Evolutionary conservation across 2,329 filamentous ascomycete species (phyloP).

Genomic region (Penicillium sp.): DNA sequence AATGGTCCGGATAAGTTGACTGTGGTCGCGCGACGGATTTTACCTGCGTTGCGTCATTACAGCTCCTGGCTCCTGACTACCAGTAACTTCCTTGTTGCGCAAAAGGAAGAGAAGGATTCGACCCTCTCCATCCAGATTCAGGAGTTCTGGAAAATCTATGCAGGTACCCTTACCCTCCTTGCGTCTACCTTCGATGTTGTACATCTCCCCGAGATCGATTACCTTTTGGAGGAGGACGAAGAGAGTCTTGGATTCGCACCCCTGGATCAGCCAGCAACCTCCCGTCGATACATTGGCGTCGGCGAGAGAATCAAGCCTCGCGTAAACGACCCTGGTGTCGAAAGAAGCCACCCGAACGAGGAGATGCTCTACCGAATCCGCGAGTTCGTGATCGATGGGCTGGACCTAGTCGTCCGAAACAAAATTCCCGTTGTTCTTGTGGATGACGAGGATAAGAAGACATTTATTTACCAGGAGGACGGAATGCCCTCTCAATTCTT

Average conservation of each 20-base stretch:
- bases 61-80: constrained; percentile 62
- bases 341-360: constrained; percentile 54
- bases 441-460: constrained; percentile 41
- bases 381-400: constrained; percentile 59
- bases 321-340: constrained; percentile 48
- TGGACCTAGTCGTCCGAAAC: constrained; percentile 53
- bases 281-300: constrained; percentile 50
- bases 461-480: constrained; percentile 53
- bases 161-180: constrained; percentile 57
- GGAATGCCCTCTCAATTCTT: constrained; percentile 49
- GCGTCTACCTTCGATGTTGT: constrained; percentile 56
- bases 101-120: constrained; percentile 48
- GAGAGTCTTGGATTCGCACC: constrained; percentile 63
- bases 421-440: constrained; percentile 49
- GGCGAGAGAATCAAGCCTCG: constrained; percentile 48
- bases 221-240: constrained; percentile 65
- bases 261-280: constrained; percentile 49
- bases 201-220: constrained; percentile 53
- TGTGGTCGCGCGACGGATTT: constrained; percentile 55
- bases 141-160: constrained; percentile 63
- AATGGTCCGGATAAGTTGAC: constrained; percentile 50
- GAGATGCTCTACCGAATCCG: constrained; percentile 65
- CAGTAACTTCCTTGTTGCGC: constrained; percentile 51
- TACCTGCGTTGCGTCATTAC: constrained; percentile 63
- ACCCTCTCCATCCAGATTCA: constrained; percentile 55